These are phyloP conservation scores for Arctium lappa DNA, from an alignment of 129 eudicot species.

Conservation along the genomic window DNA sequence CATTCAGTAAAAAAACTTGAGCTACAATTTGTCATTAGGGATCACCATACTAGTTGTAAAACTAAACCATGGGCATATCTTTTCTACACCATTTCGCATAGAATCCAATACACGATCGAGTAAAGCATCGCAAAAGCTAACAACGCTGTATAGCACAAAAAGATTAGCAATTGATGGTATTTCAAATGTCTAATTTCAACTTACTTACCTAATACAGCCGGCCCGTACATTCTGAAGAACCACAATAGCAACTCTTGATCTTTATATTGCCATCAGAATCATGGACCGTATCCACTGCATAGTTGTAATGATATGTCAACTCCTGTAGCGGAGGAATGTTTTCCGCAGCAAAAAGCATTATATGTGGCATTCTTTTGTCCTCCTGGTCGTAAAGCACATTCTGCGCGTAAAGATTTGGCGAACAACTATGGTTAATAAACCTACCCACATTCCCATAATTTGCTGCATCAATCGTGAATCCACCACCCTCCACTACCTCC, in stretches of 20 bases:
- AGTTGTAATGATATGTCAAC: constrained; percentile 87
- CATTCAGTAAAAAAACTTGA: neutral
- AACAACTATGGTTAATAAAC: constrained; percentile 88
- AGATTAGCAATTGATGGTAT: neutral
- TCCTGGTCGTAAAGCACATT: constrained; percentile 80
- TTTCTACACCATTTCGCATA: neutral
- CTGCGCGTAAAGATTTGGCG: constrained; percentile 92
- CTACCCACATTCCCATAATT: constrained; percentile 73
- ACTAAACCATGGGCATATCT: neutral
- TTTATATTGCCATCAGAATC: constrained; percentile 76
- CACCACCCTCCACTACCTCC: constrained; percentile 36
- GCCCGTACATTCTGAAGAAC: constrained; percentile 76
- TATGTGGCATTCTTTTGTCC: constrained; percentile 77
- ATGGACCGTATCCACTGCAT: constrained; percentile 51
- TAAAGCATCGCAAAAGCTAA: neutral
- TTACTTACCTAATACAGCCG: constrained; percentile 59
- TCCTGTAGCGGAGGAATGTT: constrained; percentile 85
- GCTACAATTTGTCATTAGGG: neutral
- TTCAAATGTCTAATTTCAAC: neutral
- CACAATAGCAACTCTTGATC: constrained; percentile 82
- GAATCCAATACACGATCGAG: neutral
- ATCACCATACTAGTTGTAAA: neutral
- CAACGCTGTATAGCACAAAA: neutral
- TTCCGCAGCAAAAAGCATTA: constrained; percentile 93
- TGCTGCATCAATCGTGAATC: constrained; percentile 79